phyloP scores from a whole-genome alignment of 139 green algal species.

The Chlorella ohadii region DNA sequence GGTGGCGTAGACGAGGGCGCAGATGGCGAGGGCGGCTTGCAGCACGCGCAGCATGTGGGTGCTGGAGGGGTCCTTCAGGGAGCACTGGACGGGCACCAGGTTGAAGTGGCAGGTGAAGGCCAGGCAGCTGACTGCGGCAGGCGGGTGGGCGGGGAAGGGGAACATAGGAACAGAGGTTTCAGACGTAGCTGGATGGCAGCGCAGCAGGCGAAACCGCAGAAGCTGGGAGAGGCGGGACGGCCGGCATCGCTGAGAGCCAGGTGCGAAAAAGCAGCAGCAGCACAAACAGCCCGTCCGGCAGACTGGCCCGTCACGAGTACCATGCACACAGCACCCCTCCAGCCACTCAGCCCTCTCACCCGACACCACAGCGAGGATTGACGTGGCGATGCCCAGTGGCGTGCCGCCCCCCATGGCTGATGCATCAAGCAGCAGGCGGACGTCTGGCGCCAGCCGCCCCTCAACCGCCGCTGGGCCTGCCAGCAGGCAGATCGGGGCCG shows the following conservation, averaged over 20 bases:
- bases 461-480: conserved; percentile 13
- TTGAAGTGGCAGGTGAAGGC: conserved; percentile 54
- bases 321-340: background rate
- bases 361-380: conserved; percentile 29
- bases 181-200: too few species aligned
- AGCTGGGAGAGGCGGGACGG: too few species aligned
- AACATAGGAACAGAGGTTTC: too few species aligned
- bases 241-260: too few species aligned
- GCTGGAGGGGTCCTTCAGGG: conserved; percentile 18
- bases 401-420: conserved; percentile 10
- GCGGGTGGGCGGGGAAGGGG: background rate
- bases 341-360: background rate
- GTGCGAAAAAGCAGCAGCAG: too few species aligned
- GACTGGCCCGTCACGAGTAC: too few species aligned
- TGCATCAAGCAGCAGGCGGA: conserved; percentile 5
- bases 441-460: conserved; percentile 27
- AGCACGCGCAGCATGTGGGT: conserved; percentile 27
- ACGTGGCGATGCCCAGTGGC: conserved; percentile 13
- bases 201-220: too few species aligned
- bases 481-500: conserved; percentile 29
- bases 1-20: conserved; percentile 27
- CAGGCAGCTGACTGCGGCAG: conserved; percentile 16
- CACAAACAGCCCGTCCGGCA: too few species aligned
- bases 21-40: conserved; percentile 1
- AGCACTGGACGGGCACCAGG: conserved; percentile 41